Evolutionary conservation across 345 rosid genomes (phyloP).

Genomic region (Lepidium didymum): DNA sequence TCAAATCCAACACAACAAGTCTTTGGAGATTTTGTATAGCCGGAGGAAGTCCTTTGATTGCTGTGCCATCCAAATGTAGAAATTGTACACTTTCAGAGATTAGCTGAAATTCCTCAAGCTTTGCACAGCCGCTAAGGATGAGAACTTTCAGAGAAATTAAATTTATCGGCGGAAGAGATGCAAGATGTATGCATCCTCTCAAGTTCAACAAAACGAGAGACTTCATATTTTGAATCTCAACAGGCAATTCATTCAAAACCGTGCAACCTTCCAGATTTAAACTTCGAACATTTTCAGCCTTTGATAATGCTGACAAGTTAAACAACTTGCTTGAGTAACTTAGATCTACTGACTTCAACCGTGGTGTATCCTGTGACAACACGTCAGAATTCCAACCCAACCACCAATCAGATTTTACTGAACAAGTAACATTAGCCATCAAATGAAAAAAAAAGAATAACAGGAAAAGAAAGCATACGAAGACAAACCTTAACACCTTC

Average conservation of each 20-base stretch:
- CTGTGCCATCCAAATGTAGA: not conserved
- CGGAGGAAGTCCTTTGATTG: not conserved
- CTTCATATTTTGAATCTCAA: not conserved
- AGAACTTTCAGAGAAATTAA: not conserved
- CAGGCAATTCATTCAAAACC: not conserved
- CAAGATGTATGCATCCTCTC: not conserved
- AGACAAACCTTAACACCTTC: not conserved
- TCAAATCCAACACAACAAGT: not conserved
- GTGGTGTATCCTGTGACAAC: not conserved
- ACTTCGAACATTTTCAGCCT: slow-evolving; percentile 2
- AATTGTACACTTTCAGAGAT: not conserved
- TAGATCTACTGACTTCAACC: not conserved
- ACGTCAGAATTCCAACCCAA: not conserved
- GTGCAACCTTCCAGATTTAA: slow-evolving; percentile 7
- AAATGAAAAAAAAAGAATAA: not conserved
- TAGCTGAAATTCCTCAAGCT: not conserved
- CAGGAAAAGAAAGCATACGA: not conserved
- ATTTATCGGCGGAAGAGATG: not conserved
- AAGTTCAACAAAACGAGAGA: not conserved
- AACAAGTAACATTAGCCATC: too few species aligned
- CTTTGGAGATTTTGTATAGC: not conserved
- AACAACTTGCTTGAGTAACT: not conserved
- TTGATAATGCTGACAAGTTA: not conserved
- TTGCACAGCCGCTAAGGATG: slow-evolving; percentile 8
- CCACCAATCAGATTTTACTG: not conserved